A percentile compares a stretch with the other conserved stretches of the same genome.
These are phyloP conservation scores for Lophiostoma macrostomum DNA, from an alignment of 495 filamentous ascomycete genomes.

Conservation along the genomic window DNA sequence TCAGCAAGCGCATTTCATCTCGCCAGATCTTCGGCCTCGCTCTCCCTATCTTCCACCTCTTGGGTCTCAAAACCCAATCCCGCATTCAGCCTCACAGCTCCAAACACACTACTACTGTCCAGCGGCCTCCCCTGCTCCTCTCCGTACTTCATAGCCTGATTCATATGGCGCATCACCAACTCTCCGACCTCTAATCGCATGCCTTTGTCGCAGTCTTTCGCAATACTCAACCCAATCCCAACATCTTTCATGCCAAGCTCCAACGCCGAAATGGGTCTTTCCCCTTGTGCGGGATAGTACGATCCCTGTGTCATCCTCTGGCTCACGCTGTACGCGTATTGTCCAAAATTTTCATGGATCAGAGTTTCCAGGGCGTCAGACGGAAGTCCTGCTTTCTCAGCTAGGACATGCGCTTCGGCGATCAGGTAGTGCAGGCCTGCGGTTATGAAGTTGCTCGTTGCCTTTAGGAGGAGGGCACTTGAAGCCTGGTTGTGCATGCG, in stretches of 20 bases:
- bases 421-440: conserved; percentile 33
- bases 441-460: conserved; percentile 21
- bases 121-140: conserved; percentile 12
- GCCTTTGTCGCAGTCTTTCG: conserved; percentile 3
- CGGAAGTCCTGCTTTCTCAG: conserved; percentile 54
- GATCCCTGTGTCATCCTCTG: conserved; percentile 11
- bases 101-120: conserved; percentile 25
- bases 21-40: too few species aligned
- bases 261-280: conserved; percentile 8
- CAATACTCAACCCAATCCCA: conserved; percentile 10
- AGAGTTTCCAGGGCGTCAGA: conserved; percentile 49
- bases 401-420: conserved; percentile 54
- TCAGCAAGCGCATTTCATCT: too few species aligned
- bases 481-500: conserved; percentile 36
- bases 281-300: conserved; percentile 10
- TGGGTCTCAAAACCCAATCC: conserved; percentile 18
- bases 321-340: conserved; percentile 37
- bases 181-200: conserved; percentile 18
- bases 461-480: conserved; percentile 33
- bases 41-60: conserved; percentile 16
- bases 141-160: conserved; percentile 10
- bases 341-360: conserved; percentile 52
- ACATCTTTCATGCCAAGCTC: conserved; percentile 24
- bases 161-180: conserved; percentile 12
- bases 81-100: conserved; percentile 13